A percentile compares a stretch with the other conserved stretches of the same genome.
These are phyloP conservation scores for Nicotiana attenuata DNA, from an alignment of 257 asterid genomes.

Conservation along the genomic window DNA sequence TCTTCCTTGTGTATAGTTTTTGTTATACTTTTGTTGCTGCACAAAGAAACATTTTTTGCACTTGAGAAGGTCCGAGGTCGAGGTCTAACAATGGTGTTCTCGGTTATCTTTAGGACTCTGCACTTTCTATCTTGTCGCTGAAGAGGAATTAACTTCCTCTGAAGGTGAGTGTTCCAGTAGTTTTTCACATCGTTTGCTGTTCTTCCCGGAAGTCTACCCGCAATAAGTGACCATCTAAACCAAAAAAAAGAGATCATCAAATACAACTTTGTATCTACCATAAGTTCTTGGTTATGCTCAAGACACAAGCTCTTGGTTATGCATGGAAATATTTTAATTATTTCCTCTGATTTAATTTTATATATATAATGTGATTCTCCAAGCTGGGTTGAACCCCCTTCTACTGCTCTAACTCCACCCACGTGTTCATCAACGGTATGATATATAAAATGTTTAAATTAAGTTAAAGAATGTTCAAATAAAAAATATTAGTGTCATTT, in stretches of 20 bases:
- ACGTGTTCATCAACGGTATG: too few relatives aligned
- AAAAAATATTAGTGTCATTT: too few relatives aligned
- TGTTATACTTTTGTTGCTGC: background rate
- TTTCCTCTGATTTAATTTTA: too few relatives aligned
- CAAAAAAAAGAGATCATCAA: background rate
- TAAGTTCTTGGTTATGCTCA: background rate
- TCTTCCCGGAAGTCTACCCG: conserved; percentile 62
- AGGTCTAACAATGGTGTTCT: background rate
- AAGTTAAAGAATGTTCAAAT: too few relatives aligned
- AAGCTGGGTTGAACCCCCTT: too few relatives aligned
- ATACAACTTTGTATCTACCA: background rate
- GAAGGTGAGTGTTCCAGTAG: conserved; percentile 51
- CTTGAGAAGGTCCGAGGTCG: background rate
- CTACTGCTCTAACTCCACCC: too few relatives aligned
- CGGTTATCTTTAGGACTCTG: background rate
- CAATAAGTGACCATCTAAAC: conserved; percentile 64
- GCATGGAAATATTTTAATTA: too few relatives aligned
- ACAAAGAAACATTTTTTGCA: background rate
- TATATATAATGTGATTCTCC: too few relatives aligned
- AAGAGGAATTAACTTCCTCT: background rate
- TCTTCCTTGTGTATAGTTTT: background rate
- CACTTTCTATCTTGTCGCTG: conserved; percentile 27
- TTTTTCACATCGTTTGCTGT: conserved; percentile 72
- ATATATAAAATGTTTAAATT: too few relatives aligned
- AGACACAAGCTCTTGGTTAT: too few relatives aligned